Conservation (phyloP, 441 rosid species). For the Manihot esculenta region DNA sequence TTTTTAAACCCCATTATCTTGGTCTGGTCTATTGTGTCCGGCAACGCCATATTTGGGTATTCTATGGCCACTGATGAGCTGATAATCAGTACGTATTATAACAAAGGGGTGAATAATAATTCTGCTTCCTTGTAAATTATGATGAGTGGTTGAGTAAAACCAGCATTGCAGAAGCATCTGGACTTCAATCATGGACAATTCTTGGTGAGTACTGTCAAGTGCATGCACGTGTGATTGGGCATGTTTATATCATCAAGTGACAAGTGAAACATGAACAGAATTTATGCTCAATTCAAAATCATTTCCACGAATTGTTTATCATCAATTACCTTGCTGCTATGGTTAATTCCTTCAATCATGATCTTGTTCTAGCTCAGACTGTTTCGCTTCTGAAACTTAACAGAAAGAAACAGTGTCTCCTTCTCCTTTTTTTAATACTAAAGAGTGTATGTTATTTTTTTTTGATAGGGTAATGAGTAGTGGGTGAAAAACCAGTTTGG, state of each 20-base stretch:
- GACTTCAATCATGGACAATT: constrained; percentile 38
- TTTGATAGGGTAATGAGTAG: no score
- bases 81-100: constrained; percentile 21
- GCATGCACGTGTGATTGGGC: constrained; percentile 32
- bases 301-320: constrained; percentile 7
- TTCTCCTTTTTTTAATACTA: neutral
- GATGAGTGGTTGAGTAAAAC: constrained; percentile 34
- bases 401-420: neutral
- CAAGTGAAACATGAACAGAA: constrained; percentile 11
- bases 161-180: constrained; percentile 14
- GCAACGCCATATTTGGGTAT: neutral
- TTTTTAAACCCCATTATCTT: neutral
- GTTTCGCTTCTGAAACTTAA: constrained; percentile 6
- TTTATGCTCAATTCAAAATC: constrained; percentile 9
- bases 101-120: constrained; percentile 28
- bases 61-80: neutral
- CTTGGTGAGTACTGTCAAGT: neutral
- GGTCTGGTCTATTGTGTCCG: constrained; percentile 1
- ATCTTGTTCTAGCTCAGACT: neutral
- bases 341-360: no score
- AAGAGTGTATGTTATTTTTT: no score
- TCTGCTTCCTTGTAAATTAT: constrained; percentile 30
- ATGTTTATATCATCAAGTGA: neutral
- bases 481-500: no score
- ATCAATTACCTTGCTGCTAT: neutral